These are phyloP conservation scores for Mortierella sp. DNA, from an alignment of 371 early-diverging fungal species.

Conservation along the genomic window DNA sequence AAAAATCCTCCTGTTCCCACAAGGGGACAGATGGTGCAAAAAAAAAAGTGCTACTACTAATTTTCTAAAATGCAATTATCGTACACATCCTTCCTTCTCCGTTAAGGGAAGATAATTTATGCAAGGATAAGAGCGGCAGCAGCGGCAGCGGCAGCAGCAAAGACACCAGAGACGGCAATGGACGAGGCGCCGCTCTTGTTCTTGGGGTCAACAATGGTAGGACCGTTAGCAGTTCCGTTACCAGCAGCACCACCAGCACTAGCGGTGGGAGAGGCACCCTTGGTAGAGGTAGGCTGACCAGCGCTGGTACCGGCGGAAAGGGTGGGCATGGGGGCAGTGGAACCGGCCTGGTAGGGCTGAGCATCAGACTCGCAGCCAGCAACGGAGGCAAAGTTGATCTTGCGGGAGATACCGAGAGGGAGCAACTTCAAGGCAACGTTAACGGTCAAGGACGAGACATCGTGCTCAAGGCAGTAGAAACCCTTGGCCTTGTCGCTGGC, in stretches of 20 bases:
- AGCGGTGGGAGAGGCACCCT: background rate
- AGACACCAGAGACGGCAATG: conserved; percentile 7
- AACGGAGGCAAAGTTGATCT: conserved; percentile 50
- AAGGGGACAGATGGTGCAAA: background rate
- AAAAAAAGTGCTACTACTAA: background rate
- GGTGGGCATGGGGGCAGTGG: conserved; percentile 28
- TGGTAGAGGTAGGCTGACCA: background rate
- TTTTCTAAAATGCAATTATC: conserved; percentile 5
- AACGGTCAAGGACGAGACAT: conserved; percentile 25
- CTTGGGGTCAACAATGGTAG: conserved; percentile 7
- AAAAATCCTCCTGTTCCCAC: background rate
- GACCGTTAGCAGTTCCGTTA: background rate
- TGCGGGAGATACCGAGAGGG: conserved; percentile 36
- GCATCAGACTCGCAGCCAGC: conserved; percentile 46
- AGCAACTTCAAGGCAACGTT: conserved; percentile 39
- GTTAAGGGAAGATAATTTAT: conserved; percentile 16
- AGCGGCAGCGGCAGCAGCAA: conserved; percentile 25
- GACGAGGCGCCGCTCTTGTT: background rate
- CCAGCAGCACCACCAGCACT: background rate
- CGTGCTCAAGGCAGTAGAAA: conserved; percentile 60
- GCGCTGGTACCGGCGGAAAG: conserved; percentile 3
- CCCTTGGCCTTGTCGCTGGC: conserved; percentile 34
- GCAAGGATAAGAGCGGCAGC: conserved; percentile 40
- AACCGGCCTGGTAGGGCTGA: conserved; percentile 42
- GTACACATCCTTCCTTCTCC: background rate